Base-by-base conservation (phyloP, 2,329 filamentous ascomycete genomes). In the Colletotrichum somersetense region DNA sequence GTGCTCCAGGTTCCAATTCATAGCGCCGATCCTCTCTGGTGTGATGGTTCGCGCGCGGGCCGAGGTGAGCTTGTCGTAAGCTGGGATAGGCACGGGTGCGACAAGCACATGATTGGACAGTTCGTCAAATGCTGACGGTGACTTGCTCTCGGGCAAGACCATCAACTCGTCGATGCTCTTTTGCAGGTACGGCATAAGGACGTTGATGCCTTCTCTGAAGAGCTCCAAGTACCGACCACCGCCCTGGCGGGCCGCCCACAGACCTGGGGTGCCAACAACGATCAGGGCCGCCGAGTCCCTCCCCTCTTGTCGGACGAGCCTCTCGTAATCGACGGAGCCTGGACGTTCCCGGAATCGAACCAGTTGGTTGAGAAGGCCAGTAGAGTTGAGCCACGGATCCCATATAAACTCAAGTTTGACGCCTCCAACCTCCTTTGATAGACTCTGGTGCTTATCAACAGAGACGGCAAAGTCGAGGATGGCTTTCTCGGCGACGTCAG, bases 311-410 rank as follows among this genome's bases (percentile, higher is more conserved):
- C 53, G 62, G 33, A 64, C 67, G 20, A 71, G 62, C 52, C 52
- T 66, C 26, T 73, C 73, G 18, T 66, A 66, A 8, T 72, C 67
- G 11, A 64, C 52, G 38, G 71, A 73, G 33, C 67, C 71, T 26
- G 67, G 61, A 7, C 61, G 71, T 52, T 67, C 59, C 62, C 73
- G 61, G 30, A 73, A 74, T 26, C 62, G 67, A 26, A 67, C 67
- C 35, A 74, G 42, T 42, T 73, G 73, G 61, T 20, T 53, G 14
- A 72, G 62, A 23, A 73, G 67, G n/a, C 30, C 33, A 16, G 73
- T 80, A 76, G 33, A 82, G 77, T 77, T 91, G 88, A 91, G 81
- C 80, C 83, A 91, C 0, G 90, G 90, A 78, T 92, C 89, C 89
- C 89, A 92, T 14, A 90, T 78, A 73, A 90, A 76, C 55, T 71